Base-by-base conservation (phyloP, 192 early-diverging fungal species). In the Linnemannia hyalina region DNA sequence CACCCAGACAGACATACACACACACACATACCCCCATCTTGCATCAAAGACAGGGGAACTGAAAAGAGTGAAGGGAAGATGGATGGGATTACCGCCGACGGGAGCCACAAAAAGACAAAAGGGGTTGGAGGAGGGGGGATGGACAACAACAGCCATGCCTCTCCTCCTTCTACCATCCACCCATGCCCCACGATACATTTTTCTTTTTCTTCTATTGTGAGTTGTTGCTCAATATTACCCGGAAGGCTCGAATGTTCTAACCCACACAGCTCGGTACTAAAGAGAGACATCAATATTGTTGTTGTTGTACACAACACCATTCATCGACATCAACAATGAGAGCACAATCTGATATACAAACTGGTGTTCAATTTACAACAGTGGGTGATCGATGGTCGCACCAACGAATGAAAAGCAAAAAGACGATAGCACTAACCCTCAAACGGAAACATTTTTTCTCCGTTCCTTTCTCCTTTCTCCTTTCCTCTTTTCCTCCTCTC, bases 251-350 rank as follows among this genome's bases (percentile, higher is more conserved):
- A 36, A 52, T 6, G 70, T 42, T 71, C 20, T 20, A 38, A 71
- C 70, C 18, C 70, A 42, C 70, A 40, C 70, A 40, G 32, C 13
- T 42, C 35, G 4, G 41, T 22, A 38, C 41, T 42, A 65, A 65
- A 65, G 60, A 65, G 60, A 65, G 60, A 65, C 60, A 65, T 65
- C 26, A 26, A 65, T 65, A 52, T 52, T 52, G 18, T 49, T 49
- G 16, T 18, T 16, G 47, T 52, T 52, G 49, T 6, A 52, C 60
- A 60, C n/a, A 32, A 60, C n/a, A 32, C 54, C 54, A 57, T 8
- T n/a, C 60, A 32, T 1, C 60, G 29, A 13, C 13, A 63, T 0
- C 60, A 63, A 13, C 13, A 29, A 60, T 1, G 13, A 65, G 26
- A 65, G 29, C 60, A 26, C n/a, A 63, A 40, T 40, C 38, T 40